phyloP scores from a whole-genome alignment of 2,329 filamentous ascomycete genomes.

The Seiridium cupressi region DNA sequence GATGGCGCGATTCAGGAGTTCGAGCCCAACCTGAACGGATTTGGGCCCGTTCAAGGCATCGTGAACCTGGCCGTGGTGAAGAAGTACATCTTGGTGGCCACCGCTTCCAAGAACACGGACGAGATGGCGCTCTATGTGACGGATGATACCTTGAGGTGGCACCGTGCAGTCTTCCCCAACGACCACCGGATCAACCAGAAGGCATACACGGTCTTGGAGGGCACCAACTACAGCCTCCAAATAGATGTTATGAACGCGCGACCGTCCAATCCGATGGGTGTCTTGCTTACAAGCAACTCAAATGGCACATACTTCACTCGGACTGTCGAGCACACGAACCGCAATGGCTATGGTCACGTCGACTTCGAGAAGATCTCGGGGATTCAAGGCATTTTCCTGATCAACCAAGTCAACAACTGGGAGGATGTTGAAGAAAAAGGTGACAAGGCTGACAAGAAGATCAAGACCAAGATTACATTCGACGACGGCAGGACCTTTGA shows the following conservation, averaged over 20 bases:
- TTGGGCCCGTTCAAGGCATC: slow-evolving; percentile 74
- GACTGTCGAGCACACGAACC: slow-evolving; percentile 90
- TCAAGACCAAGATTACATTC: slow-evolving; percentile 84
- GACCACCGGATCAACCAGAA: slow-evolving; percentile 79
- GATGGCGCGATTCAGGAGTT: slow-evolving; percentile 55
- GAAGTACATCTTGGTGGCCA: slow-evolving; percentile 81
- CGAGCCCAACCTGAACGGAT: slow-evolving; percentile 75
- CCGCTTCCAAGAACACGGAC: slow-evolving; percentile 73
- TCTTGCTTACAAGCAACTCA: slow-evolving; percentile 92
- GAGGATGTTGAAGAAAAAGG: slow-evolving; percentile 64
- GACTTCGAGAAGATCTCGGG: slow-evolving; percentile 94
- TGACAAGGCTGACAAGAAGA: slow-evolving; percentile 56
- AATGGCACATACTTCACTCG: slow-evolving; percentile 95
- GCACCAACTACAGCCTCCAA: slow-evolving; percentile 97
- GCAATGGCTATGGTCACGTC: slow-evolving; percentile 71
- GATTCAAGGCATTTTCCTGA: slow-evolving; percentile 88
- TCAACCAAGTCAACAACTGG: slow-evolving; percentile 88
- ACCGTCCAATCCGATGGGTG: slow-evolving; percentile 72
- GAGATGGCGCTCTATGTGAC: slow-evolving; percentile 93
- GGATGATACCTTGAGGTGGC: slow-evolving; percentile 81
- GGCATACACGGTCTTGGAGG: slow-evolving; percentile 91
- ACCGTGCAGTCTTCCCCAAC: slow-evolving; percentile 83
- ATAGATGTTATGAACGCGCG: slow-evolving; percentile 81
- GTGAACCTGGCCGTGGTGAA: slow-evolving; percentile 82
- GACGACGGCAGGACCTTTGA: slow-evolving; percentile 91